Percentiles rank a stretch among this genome's conserved stretches.
These are phyloP conservation scores for Exsudoporus frostii DNA, from an alignment of 768 basidiomycete species.

Conservation along the genomic window DNA sequence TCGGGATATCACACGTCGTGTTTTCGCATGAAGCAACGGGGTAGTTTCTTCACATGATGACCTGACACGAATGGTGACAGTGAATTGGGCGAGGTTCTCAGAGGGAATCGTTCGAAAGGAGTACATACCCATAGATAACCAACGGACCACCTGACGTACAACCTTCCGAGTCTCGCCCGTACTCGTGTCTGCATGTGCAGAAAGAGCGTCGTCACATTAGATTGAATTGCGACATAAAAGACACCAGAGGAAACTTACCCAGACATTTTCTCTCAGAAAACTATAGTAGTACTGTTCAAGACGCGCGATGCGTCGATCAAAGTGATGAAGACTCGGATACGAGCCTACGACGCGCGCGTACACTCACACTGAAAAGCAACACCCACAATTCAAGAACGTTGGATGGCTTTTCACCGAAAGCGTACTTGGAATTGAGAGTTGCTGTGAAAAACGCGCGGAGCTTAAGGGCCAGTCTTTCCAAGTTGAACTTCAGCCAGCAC, in stretches of 20 bases:
- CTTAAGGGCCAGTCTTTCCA: conserved; percentile 5
- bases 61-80: not conserved
- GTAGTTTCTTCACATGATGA: conserved; percentile 1
- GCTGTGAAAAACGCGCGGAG: not conserved
- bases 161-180: not conserved
- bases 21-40: conserved; percentile 8
- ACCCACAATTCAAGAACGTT: not conserved
- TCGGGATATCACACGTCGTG: not conserved
- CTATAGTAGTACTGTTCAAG: no score
- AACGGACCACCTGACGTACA: not conserved
- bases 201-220: not conserved
- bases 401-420: conserved; percentile 1
- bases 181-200: not conserved
- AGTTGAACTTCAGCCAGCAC: not conserved
- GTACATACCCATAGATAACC: not conserved
- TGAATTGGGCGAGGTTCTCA: not conserved
- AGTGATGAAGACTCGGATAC: not conserved
- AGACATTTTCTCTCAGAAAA: not conserved
- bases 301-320: not conserved
- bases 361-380: conserved; percentile 6
- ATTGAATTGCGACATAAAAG: not conserved
- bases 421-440: not conserved
- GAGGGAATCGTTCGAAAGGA: no score
- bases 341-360: not conserved
- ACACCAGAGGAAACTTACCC: not conserved